A percentile compares a stretch with the other conserved stretches of the same genome.
Evolutionary conservation across 352 stramenopile genomes (phyloP).

Genomic region (Globisporangium canariense): DNA sequence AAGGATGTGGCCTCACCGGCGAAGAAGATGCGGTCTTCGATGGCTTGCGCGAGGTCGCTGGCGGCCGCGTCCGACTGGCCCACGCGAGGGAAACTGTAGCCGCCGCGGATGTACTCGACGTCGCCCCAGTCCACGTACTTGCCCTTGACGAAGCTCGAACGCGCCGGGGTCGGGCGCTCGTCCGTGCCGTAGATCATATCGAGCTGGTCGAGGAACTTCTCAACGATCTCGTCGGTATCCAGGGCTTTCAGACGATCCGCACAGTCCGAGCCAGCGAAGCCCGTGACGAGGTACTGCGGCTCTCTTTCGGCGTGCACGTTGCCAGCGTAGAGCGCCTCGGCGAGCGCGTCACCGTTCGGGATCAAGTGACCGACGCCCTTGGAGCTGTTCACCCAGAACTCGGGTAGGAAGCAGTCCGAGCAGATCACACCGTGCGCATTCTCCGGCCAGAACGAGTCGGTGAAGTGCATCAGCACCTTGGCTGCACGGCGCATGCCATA

Average conservation of each 20-base stretch:
- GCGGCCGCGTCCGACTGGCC: slow-evolving; percentile 63
- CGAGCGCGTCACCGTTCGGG: slow-evolving; percentile 42
- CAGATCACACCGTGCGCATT: slow-evolving; percentile 79
- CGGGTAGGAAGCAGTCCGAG: slow-evolving; percentile 76
- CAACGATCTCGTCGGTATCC: slow-evolving; percentile 48
- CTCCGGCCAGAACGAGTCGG: slow-evolving; percentile 56
- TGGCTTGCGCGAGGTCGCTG: slow-evolving; percentile 47
- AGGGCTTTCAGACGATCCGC: slow-evolving; percentile 51
- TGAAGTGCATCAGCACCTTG: slow-evolving; percentile 79
- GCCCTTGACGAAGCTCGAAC: slow-evolving; percentile 59
- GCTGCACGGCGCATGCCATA: slow-evolving; percentile 73
- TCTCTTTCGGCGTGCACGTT: slow-evolving; percentile 14
- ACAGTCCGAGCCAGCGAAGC: slow-evolving; percentile 64
- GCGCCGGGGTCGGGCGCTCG: slow-evolving; percentile 50
- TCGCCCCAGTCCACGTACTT: slow-evolving; percentile 81
- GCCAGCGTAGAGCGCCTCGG: slow-evolving; percentile 13
- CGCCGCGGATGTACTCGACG: slow-evolving; percentile 60
- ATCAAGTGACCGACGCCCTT: slow-evolving; percentile 59
- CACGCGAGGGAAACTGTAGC: slow-evolving; percentile 75
- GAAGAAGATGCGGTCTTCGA: slow-evolving; percentile 77
- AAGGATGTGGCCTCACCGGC: slow-evolving; percentile 78
- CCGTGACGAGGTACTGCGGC: slow-evolving; percentile 70
- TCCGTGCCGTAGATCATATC: slow-evolving; percentile 72
- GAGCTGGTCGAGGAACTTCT: slow-evolving; percentile 65
- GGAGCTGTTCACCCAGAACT: slow-evolving; percentile 83